These are phyloP conservation scores for Gautieria morchelliformis DNA, from an alignment of 768 basidiomycete species.

Conservation along the genomic window DNA sequence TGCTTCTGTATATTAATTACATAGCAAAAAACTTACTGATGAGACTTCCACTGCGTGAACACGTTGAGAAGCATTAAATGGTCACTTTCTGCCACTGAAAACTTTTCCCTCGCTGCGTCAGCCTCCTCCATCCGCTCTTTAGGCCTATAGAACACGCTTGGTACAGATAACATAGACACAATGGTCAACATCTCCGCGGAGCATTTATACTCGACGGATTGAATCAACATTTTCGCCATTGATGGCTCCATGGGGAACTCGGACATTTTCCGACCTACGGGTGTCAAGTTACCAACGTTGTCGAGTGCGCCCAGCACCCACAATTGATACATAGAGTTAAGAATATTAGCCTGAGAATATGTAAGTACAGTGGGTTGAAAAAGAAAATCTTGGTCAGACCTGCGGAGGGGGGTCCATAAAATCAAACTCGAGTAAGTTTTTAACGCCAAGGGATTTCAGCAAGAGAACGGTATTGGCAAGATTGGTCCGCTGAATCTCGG, in stretches of 20 bases:
- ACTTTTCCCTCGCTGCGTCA: slow-evolving; percentile 96
- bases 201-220: slow-evolving; percentile 87
- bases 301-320: slow-evolving; percentile 98
- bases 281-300: slow-evolving; percentile 94
- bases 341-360: slow-evolving; percentile 70
- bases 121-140: slow-evolving; percentile 97
- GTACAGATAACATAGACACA: slow-evolving; percentile 97
- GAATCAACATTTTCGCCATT: slow-evolving; percentile 98
- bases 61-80: slow-evolving; percentile 93
- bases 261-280: slow-evolving; percentile 91
- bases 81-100: slow-evolving; percentile 97
- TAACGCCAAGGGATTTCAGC: slow-evolving; percentile 93
- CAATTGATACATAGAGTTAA: slow-evolving; percentile 99
- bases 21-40: slow-evolving; percentile 50
- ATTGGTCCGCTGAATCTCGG: slow-evolving; percentile 97
- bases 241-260: slow-evolving; percentile 99
- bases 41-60: slow-evolving; percentile 96
- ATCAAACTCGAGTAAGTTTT: slow-evolving; percentile 95
- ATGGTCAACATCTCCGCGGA: slow-evolving; percentile 96
- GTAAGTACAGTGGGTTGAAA: not conserved
- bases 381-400: slow-evolving; percentile 29
- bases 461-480: slow-evolving; percentile 92
- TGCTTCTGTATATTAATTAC: not conserved
- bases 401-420: slow-evolving; percentile 99
- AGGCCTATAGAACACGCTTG: slow-evolving; percentile 94